Conservation (phyloP, 768 basidiomycete genomes). For the Hortiboletus campestris region DNA sequence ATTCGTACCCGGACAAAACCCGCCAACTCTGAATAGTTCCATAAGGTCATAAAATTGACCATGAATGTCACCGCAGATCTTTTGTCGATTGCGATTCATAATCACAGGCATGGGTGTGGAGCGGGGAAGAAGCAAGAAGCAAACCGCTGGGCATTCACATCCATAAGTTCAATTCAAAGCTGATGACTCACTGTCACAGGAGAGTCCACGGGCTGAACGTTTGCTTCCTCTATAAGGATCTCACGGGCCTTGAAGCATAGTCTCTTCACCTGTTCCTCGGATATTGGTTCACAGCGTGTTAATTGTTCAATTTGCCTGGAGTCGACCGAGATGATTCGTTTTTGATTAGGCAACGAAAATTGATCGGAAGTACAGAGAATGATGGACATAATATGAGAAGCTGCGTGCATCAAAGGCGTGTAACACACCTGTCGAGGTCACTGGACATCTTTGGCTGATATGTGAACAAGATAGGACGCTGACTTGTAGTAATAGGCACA, state of each 20-base stretch:
- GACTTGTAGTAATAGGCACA: constrained; percentile 30
- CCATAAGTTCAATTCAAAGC: not conserved
- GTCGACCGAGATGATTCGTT: constrained; percentile 13
- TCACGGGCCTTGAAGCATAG: constrained; percentile 95
- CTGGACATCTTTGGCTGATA: constrained; percentile 44
- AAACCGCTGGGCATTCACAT: constrained; percentile 1
- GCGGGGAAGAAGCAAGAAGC: not conserved
- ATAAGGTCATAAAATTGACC: constrained; percentile 97
- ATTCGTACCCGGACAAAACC: constrained; percentile 89
- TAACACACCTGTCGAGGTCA: constrained; percentile 54
- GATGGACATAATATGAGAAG: constrained; percentile 23
- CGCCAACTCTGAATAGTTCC: constrained; percentile 93
- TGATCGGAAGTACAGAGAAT: constrained; percentile 28
- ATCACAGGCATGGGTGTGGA: constrained; percentile 2
- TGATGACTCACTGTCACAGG: constrained; percentile 79
- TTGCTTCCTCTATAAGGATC: constrained; percentile 96
- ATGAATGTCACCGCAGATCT: constrained; percentile 96
- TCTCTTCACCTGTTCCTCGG: constrained; percentile 93
- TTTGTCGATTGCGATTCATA: constrained; percentile 5
- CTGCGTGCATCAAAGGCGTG: constrained; percentile 30
- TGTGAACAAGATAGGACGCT: constrained; percentile 26
- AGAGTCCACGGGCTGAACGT: constrained; percentile 93
- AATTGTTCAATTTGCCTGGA: constrained; percentile 92
- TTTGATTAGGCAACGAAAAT: constrained; percentile 12
- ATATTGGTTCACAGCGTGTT: constrained; percentile 89